Evolutionary conservation across 2,329 filamentous ascomycete species (phyloP), one percentile per base, ranked within the genome.

Genomic region (Neopestalotiopsis sp.): DNA sequence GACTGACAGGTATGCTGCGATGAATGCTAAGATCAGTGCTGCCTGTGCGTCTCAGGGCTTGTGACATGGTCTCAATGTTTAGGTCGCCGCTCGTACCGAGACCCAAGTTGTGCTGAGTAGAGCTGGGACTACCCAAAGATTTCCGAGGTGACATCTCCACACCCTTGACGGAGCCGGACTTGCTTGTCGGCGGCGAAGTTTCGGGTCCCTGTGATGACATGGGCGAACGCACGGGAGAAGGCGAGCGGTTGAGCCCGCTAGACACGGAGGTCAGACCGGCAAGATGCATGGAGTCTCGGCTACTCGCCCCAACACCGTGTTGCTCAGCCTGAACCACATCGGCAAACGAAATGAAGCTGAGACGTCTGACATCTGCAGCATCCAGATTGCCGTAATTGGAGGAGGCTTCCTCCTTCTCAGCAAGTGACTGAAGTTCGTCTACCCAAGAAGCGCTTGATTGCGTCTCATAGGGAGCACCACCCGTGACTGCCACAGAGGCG

Each of bases 341-440:
- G 70, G 95, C 95, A 80, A 98, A 98, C 7, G 94, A 97, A 78
- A 98, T 97, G 82, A 98, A 98, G 79, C 93, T 96, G 71, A 98
- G 83, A 28, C 95, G 90, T 61, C 94, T 91, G 20, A 97, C 89
- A 75, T 97, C 95, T 61, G 89, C 87, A 53, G 87, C 88, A 76
- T 97, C 94, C 70, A 95, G 84, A 61, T 91, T 90, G 40, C 91
- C 93, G 79, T 95, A 95, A 77, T 90, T 94, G 69, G 91, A 93
- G 1, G 89, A 89, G 32, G 86, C 85, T 73, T 95, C 92, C 57
- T 90, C 80, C 61, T 81, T 81, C 66, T 88, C 84, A 5, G 85
- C 82, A 75, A 89, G 85, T 28, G 87, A 84, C 61, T 82, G 84
- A 62, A 89, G 80, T 71, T 91, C 89, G 62, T 90, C 89, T 17